A percentile compares a stretch with the other conserved stretches of the same genome.
Conservation (phyloP, 73 alveolate species). For the Paramecium pentaurelia region DNA sequence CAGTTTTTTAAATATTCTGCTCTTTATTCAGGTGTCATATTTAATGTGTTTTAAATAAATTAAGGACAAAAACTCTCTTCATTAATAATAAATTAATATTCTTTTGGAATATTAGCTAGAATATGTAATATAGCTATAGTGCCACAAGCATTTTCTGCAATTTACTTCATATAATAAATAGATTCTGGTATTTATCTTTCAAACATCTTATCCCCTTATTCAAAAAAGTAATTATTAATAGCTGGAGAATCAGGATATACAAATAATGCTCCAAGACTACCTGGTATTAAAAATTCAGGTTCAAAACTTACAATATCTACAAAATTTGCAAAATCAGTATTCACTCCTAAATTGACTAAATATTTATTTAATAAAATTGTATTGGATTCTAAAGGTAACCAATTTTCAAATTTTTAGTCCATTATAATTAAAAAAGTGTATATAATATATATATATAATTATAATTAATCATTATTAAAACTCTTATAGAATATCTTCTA, state of each 20-base stretch:
- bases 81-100: not conserved
- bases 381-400: constrained; percentile 67
- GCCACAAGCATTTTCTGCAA: constrained; percentile 70
- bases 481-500: not conserved
- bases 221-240: not conserved
- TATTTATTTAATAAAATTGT: constrained; percentile 60
- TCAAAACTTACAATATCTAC: constrained; percentile 51
- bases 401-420: constrained; percentile 56
- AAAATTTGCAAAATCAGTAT: constrained; percentile 28
- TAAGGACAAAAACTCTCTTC: constrained; percentile 40
- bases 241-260: constrained; percentile 57
- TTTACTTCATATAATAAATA: constrained; percentile 64
- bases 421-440: not conserved
- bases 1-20: constrained; percentile 42
- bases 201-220: constrained; percentile 32
- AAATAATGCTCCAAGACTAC: constrained; percentile 58
- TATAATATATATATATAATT: not conserved
- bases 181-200: not conserved
- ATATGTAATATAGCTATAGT: constrained; percentile 63
- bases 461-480: not conserved
- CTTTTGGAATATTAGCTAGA: constrained; percentile 26
- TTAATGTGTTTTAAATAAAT: not conserved
- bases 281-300: constrained; percentile 33
- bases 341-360: constrained; percentile 51
- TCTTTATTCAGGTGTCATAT: constrained; percentile 52